These are phyloP conservation scores for Hygrophorus russula DNA, from an alignment of 768 basidiomycete species.

Conservation along the genomic window DNA sequence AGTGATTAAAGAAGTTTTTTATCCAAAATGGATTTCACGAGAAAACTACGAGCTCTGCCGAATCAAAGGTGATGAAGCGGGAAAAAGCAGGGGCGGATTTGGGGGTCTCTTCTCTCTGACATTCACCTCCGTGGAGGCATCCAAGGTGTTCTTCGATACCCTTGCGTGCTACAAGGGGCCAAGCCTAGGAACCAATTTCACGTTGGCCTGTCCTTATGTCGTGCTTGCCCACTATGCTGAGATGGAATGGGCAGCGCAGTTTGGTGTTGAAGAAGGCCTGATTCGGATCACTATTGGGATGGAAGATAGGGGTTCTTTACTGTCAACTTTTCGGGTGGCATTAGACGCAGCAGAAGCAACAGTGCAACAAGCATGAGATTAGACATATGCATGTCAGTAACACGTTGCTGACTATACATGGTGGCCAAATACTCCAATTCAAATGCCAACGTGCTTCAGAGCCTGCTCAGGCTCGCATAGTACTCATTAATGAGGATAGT, in stretches of 20 bases:
- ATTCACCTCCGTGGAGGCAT: conserved; percentile 60
- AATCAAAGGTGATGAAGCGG: conserved; percentile 23
- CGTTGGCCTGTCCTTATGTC: conserved; percentile 87
- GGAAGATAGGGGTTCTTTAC: conserved; percentile 54
- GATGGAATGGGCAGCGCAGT: conserved; percentile 83
- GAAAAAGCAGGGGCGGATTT: conserved; percentile 43
- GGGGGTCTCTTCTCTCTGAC: conserved; percentile 85
- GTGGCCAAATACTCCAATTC: too few species aligned
- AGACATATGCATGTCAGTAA: too few species aligned
- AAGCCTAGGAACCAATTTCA: conserved; percentile 90
- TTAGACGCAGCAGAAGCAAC: conserved; percentile 57
- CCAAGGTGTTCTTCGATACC: conserved; percentile 75
- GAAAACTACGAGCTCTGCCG: conserved; percentile 65
- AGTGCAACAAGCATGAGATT: neutral
- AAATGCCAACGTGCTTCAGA: too few species aligned
- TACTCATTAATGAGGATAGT: too few species aligned
- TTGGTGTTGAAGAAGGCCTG: conserved; percentile 74
- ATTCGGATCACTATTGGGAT: conserved; percentile 89
- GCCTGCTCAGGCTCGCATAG: too few species aligned
- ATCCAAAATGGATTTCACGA: conserved; percentile 74
- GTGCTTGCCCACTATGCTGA: conserved; percentile 86
- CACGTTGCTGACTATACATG: too few species aligned
- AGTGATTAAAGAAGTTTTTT: conserved; percentile 76
- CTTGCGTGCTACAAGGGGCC: conserved; percentile 85
- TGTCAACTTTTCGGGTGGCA: conserved; percentile 50